Base-by-base conservation (phyloP, 1,284 basidiomycete genomes). In the Ganoderma sinense region DNA sequence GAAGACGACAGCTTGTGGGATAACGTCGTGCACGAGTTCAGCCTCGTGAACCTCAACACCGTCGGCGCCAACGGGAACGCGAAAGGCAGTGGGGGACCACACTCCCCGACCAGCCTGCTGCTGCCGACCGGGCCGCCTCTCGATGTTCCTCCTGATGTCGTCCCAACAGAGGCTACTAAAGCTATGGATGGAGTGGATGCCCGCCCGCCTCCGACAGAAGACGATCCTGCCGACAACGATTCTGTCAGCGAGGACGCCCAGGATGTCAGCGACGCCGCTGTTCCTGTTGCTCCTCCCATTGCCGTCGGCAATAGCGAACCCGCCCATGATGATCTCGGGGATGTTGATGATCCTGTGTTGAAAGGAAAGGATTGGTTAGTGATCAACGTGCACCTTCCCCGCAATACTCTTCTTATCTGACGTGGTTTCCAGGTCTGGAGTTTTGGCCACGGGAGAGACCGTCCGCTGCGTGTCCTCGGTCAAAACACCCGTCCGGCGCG, bases 1-100 rank as follows among this genome's bases (percentile, higher is more conserved):
- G 64, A 68, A 0, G 53, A 62, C 36, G 73, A 70, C 40, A 65
- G 62, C 53, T 40, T 74, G 2, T 74, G 73, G 73, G 73, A 70
- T 18, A 66, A 62, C 55, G 65, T 74, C 26, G 73, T 74, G n/a
- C 65, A 71, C 41, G 70, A 71, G 20, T 74, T 74, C 53, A 71
- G 70, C 56, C 68, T 68, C 20, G 67, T 67, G 29, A 67, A 71
- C 40, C 20, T 74, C 20, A 66, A 64, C 29, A 64, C 70, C 33
- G 3, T n/a, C 20, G 23, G 33, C n/a, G 36, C 36, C 23, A 60
- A 60, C 58, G 39, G 33, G 31, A 60, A 18, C 56, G 31, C 58
- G 6, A 26, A 40, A 20, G 53, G 53, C 5, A 56, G 16, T 14
- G 59, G 59, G 51, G 61, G 62, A 56, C 66, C 67, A 7, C 14